phyloP scores from a whole-genome alignment of 73 alveolate species.

The Durusdinium trenchii region DNA sequence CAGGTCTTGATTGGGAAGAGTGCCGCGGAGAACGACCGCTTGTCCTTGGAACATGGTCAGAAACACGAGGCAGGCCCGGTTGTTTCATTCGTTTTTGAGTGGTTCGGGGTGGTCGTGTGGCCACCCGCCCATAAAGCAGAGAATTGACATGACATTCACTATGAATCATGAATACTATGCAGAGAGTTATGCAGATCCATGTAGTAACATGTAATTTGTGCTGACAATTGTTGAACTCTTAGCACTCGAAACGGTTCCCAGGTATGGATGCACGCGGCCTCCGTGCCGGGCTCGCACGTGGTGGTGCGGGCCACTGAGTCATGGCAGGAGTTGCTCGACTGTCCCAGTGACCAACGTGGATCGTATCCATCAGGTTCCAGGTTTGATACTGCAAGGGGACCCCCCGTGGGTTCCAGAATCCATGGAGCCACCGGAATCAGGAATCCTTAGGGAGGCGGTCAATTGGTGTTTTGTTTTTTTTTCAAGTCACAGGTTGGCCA shows the following conservation, averaged over 20 bases:
- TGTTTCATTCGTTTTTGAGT: not conserved
- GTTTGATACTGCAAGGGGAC: not conserved
- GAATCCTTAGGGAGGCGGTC: too few relatives aligned
- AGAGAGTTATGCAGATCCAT: not conserved
- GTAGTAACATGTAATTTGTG: not conserved
- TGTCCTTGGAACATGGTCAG: conserved; percentile 58
- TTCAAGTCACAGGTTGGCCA: not conserved
- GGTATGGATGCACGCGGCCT: conserved; percentile 94
- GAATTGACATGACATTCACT: not conserved
- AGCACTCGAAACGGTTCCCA: not conserved
- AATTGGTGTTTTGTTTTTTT: not conserved
- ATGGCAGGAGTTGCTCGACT: conserved; percentile 42
- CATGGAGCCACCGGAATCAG: too few relatives aligned
- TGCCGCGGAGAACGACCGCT: conserved; percentile 90
- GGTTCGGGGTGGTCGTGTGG: not conserved
- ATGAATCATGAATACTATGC: too few relatives aligned
- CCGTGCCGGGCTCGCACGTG: conserved; percentile 84
- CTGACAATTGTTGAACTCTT: not conserved
- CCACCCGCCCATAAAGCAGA: not conserved
- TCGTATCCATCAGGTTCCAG: not conserved
- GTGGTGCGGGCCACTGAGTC: conserved; percentile 52
- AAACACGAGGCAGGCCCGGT: conserved; percentile 35
- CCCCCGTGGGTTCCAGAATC: too few relatives aligned
- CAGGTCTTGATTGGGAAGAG: conserved; percentile 75
- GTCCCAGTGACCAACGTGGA: too few relatives aligned